Evolutionary conservation across 352 stramenopile genomes (phyloP).

Genomic region (Thalassiosira exigua): DNA sequence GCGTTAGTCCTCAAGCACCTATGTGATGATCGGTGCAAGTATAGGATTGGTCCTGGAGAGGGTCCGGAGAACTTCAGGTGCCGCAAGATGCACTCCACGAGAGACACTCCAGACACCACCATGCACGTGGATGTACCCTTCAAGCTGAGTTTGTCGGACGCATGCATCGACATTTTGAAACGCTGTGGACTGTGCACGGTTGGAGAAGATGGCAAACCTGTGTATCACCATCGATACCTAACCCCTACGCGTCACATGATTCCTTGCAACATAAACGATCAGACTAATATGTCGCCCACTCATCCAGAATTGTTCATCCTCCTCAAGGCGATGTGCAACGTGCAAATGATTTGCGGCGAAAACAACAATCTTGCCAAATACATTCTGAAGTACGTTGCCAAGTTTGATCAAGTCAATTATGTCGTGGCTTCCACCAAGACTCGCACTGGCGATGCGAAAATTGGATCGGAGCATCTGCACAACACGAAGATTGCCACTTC

Average conservation of each 20-base stretch:
- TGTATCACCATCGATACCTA: too few relatives aligned
- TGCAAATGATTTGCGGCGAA: constrained; percentile 9
- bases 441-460: constrained; percentile 11
- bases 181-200: too few relatives aligned
- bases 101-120: constrained; percentile 10
- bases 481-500: constrained; percentile 50
- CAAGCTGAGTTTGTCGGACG: not conserved
- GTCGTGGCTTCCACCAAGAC: constrained; percentile 5
- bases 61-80: constrained; percentile 20
- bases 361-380: constrained; percentile 19
- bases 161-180: constrained; percentile 14
- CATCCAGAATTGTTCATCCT: constrained; percentile 12
- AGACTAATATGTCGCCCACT: constrained; percentile 46
- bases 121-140: constrained; percentile 13
- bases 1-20: constrained; percentile 4
- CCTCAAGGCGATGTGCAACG: constrained; percentile 34
- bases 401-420: constrained; percentile 37
- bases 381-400: constrained; percentile 44
- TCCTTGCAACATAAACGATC: too few relatives aligned
- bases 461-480: constrained; percentile 33
- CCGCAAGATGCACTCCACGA: constrained; percentile 17
- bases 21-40: constrained; percentile 11
- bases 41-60: not conserved
- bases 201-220: too few relatives aligned
- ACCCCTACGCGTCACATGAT: too few relatives aligned